Conservation (phyloP, 225 moss, liverwort and hornwort species). For the Straminergon stramineum region DNA sequence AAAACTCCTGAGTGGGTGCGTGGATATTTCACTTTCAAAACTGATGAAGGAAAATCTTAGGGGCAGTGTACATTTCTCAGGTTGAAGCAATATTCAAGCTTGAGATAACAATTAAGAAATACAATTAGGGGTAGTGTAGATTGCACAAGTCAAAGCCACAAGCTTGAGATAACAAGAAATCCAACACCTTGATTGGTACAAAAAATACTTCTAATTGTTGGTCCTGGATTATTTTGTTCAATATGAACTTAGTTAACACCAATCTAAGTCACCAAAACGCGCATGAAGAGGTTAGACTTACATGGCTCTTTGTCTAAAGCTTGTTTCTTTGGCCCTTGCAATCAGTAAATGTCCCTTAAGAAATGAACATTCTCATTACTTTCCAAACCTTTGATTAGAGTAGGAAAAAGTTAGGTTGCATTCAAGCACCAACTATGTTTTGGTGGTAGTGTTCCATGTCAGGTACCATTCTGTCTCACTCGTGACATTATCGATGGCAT, state of each 20-base stretch:
- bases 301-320: background rate
- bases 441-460: background rate
- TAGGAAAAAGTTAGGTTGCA: background rate
- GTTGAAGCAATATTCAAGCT: background rate
- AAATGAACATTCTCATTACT: background rate
- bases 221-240: background rate
- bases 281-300: background rate
- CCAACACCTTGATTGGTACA: background rate
- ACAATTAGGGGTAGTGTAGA: background rate
- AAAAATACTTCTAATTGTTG: background rate
- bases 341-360: background rate
- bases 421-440: background rate
- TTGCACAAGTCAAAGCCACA: background rate
- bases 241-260: background rate
- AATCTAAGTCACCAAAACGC: background rate
- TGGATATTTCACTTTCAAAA: background rate
- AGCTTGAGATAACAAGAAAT: background rate
- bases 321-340: background rate
- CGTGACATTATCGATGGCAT: slow-evolving; percentile 94
- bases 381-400: background rate
- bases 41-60: background rate
- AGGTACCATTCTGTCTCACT: slow-evolving; percentile 98
- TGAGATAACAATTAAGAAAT: background rate
- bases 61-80: background rate
- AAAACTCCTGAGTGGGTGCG: slow-evolving; percentile 89